A percentile compares a stretch with the other conserved stretches of the same genome.
Evolutionary conservation across 371 early-diverging fungal species (phyloP).

Genomic region (Apophysomyces ossiformis): DNA sequence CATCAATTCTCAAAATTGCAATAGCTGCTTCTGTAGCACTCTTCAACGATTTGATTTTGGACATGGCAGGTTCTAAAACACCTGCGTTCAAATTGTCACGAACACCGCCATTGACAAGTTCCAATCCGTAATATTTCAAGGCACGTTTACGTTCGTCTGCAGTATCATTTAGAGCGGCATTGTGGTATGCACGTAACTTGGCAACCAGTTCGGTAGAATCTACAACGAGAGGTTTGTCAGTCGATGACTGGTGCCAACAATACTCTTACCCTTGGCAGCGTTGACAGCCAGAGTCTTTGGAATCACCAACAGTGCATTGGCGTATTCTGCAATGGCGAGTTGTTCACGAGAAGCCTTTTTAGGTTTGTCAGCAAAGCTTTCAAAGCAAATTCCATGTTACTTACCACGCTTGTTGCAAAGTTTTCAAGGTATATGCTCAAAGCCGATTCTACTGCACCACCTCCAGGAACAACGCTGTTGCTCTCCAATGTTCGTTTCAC

Average conservation of each 20-base stretch:
- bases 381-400: constrained; percentile 13
- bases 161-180: constrained; percentile 75
- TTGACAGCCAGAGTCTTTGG: constrained; percentile 99
- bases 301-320: constrained; percentile 95
- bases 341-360: constrained; percentile 83
- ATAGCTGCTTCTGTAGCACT: constrained; percentile 99
- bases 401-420: constrained; percentile 89
- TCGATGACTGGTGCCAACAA: background rate
- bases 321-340: constrained; percentile 98
- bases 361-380: background rate
- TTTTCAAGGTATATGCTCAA: constrained; percentile 98
- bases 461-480: constrained; percentile 98
- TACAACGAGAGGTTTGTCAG: background rate
- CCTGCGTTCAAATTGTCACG: constrained; percentile 97
- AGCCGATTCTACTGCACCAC: constrained; percentile 99
- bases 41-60: constrained; percentile 98
- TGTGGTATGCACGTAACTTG: constrained; percentile 94
- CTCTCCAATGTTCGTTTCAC: constrained; percentile 99
- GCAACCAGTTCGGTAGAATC: constrained; percentile 96
- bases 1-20: constrained; percentile 98
- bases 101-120: constrained; percentile 92
- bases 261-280: constrained; percentile 84
- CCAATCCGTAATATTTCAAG: constrained; percentile 93
- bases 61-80: constrained; percentile 99
- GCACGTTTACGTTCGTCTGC: constrained; percentile 74